phyloP scores from a whole-genome alignment of 1,139 yeast genomes.

The Starmera stellimalicola region DNA sequence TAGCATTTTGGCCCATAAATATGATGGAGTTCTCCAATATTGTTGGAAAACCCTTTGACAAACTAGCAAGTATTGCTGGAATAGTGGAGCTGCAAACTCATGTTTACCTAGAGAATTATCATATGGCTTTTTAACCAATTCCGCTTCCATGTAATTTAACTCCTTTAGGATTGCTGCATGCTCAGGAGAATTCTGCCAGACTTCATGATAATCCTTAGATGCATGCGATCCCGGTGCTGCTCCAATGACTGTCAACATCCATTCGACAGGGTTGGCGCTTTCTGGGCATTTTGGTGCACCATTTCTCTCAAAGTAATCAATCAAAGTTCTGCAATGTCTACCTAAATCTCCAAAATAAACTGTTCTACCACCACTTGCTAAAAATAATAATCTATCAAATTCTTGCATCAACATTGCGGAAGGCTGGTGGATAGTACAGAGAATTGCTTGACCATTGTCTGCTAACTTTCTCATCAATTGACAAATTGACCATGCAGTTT shows the following conservation, averaged over 20 bases:
- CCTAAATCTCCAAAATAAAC: constrained; percentile 81
- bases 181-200: constrained; percentile 56
- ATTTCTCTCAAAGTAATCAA: constrained; percentile 57
- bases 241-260: constrained; percentile 79
- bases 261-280: constrained; percentile 74
- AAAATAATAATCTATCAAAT: constrained; percentile 64
- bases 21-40: constrained; percentile 69
- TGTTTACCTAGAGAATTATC: constrained; percentile 16
- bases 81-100: constrained; percentile 33
- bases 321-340: constrained; percentile 46
- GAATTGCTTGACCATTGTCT: constrained; percentile 70
- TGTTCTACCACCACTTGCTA: constrained; percentile 68
- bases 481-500: constrained; percentile 84
- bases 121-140: constrained; percentile 20
- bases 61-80: constrained; percentile 45
- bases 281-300: constrained; percentile 63
- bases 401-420: constrained; percentile 69
- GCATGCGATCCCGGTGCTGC: constrained; percentile 79
- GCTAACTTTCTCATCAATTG: constrained; percentile 68
- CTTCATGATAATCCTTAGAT: constrained; percentile 53
- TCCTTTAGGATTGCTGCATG: constrained; percentile 33
- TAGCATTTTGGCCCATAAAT: constrained; percentile 57
- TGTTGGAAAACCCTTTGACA: constrained; percentile 47
- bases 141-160: constrained; percentile 36
- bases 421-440: constrained; percentile 81